phyloP scores from a whole-genome alignment of 169 alveolate species.

The Cryptosporidium andersoni region DNA sequence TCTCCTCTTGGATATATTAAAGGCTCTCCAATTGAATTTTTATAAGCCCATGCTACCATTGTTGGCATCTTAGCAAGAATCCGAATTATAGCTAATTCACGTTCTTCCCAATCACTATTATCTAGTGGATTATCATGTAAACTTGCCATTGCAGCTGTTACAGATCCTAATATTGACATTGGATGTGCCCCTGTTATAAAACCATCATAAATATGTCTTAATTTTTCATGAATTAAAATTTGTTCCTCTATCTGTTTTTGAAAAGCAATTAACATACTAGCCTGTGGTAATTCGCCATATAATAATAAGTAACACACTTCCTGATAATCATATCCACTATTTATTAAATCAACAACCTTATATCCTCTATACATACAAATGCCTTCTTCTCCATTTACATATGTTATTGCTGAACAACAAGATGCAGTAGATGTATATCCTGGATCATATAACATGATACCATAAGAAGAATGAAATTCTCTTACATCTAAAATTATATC shows the following conservation, averaged over 20 bases:
- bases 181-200: constrained; percentile 85
- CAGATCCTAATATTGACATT: constrained; percentile 85
- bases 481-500: constrained; percentile 80
- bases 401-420: constrained; percentile 83
- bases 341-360: constrained; percentile 74
- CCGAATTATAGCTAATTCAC: constrained; percentile 76
- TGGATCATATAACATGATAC: constrained; percentile 80
- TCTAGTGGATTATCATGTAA: constrained; percentile 77
- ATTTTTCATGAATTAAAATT: constrained; percentile 84
- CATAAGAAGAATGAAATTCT: constrained; percentile 72
- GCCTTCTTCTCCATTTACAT: constrained; percentile 87
- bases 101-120: constrained; percentile 21
- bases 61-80: constrained; percentile 86
- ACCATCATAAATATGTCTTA: constrained; percentile 80
- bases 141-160: constrained; percentile 84
- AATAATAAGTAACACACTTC: constrained; percentile 80
- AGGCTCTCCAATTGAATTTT: constrained; percentile 85
- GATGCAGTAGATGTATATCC: constrained; percentile 83
- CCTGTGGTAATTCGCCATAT: constrained; percentile 58
- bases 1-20: constrained; percentile 80
- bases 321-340: constrained; percentile 80
- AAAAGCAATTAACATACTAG: not conserved
- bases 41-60: constrained; percentile 85
- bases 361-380: constrained; percentile 83
- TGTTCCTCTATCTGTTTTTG: constrained; percentile 68